Base-by-base conservation (phyloP, 768 basidiomycete genomes). In the Rhodotorula kratochvilovae region DNA sequence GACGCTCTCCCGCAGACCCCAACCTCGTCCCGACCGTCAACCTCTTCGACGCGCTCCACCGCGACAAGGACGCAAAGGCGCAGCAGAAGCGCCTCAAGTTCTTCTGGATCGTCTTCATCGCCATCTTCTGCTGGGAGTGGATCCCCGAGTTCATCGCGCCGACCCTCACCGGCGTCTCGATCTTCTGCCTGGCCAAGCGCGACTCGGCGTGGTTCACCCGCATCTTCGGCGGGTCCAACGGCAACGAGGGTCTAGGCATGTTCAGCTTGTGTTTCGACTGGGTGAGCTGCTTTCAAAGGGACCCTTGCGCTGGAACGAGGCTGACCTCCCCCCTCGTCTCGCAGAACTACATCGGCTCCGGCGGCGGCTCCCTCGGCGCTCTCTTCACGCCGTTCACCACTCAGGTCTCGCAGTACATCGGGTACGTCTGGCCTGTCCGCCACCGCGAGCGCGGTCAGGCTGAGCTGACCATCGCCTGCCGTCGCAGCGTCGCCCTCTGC, bases 171-270 rank as follows among this genome's bases (percentile, higher is more conserved):
- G 78, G 76, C 29, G 59, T 78, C 63, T 77, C 77, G 51, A 80
- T 83, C 67, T 78, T 81, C 77, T 82, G 81, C 68, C 71, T 83
- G 59, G 77, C 75, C 76, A 68, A 70, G 65, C 71, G 78, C 73
- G 48, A 79, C 72, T 56, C 73, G 70, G 54, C 72, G 5, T 79
- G 79, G 66, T 64, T 81, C 63, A 78, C 81, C 45, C 82, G 81
- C 72, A 75, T 82, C 79, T 46, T 46, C 45, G 43, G 60, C 23
- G 60, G 60, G 11, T 31, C 60, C 5, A 59, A 66, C 56, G 56
- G 56, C 27, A 66, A 66, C 65, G 82, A 82, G 70, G 82, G 81
- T 42, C 70, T 76, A 45, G 70, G 78, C 23, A 56, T 77, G 58
- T 70, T 77, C 61, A 63, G 70, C 23, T 61, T 72, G 55, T 77